Evolutionary conservation across 306 rosid genomes (phyloP).

Genomic region (Castanea crenata): DNA sequence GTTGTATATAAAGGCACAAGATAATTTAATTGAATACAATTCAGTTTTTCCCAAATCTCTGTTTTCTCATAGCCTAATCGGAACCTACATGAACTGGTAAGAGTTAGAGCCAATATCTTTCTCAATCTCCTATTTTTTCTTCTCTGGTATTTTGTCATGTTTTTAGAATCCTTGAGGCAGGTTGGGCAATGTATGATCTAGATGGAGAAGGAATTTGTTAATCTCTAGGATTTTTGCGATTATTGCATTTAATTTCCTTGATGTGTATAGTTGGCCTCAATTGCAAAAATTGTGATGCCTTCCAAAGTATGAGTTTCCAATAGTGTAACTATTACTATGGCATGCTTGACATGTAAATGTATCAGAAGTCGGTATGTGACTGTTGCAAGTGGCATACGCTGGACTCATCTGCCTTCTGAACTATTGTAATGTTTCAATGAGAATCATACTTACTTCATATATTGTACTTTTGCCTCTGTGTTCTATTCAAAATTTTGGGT

Average conservation of each 20-base stretch:
- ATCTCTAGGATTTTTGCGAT: no score
- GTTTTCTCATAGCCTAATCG: slow-evolving; percentile 17
- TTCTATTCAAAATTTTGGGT: background rate
- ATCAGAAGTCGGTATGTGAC: background rate
- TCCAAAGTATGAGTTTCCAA: background rate
- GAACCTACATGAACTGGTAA: slow-evolving; percentile 65
- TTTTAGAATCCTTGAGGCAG: background rate
- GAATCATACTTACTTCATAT: background rate
- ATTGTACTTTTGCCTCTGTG: background rate
- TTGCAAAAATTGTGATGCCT: background rate
- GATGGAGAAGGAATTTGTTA: no score
- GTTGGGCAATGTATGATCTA: background rate
- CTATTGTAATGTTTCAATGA: background rate
- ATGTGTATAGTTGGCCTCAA: no score
- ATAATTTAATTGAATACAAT: no score
- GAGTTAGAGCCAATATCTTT: slow-evolving; percentile 3
- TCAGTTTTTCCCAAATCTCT: no score
- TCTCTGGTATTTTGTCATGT: background rate
- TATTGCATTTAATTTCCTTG: no score
- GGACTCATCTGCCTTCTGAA: background rate
- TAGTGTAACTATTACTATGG: background rate
- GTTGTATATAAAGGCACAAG: no score
- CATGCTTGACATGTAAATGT: background rate
- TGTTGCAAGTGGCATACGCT: background rate
- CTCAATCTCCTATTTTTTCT: background rate